phyloP scores from a whole-genome alignment of 2,329 filamentous ascomycete species.

The Tolypocladium endophyticum region DNA sequence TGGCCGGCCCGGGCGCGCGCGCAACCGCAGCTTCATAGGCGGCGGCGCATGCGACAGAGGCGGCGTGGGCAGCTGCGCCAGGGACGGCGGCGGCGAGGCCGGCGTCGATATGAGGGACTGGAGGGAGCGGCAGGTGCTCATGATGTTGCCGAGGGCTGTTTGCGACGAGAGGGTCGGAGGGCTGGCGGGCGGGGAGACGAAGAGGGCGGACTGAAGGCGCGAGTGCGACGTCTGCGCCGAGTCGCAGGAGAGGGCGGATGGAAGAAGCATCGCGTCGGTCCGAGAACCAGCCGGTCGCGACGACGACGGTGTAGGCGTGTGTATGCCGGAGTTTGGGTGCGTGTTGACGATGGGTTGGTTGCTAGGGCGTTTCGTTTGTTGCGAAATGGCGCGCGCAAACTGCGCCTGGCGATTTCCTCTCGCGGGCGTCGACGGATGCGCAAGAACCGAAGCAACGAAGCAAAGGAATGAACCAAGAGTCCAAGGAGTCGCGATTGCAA shows the following conservation, averaged over 20 bases:
- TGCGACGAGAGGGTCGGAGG: conserved; percentile 36
- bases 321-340: not conserved
- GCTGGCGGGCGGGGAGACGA: conserved; percentile 50
- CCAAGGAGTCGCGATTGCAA: not conserved
- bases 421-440: not conserved
- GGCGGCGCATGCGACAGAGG: conserved; percentile 40
- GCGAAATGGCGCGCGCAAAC: not conserved
- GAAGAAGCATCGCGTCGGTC: conserved; percentile 41
- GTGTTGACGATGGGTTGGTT: not conserved
- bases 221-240: conserved; percentile 32
- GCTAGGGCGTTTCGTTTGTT: not conserved
- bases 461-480: not conserved
- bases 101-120: conserved; percentile 43
- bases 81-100: conserved; percentile 14
- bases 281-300: not conserved
- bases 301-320: not conserved
- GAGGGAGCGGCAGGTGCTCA: conserved; percentile 49
- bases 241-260: conserved; percentile 49
- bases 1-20: conserved; percentile 25
- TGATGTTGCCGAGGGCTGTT: conserved; percentile 41
- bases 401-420: not conserved
- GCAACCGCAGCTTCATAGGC: conserved; percentile 45
- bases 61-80: conserved; percentile 40
- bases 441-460: not conserved
- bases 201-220: conserved; percentile 36